phyloP scores from a whole-genome alignment of 2,329 filamentous ascomycete genomes.

The Aspergillus ochraceoroseus region DNA sequence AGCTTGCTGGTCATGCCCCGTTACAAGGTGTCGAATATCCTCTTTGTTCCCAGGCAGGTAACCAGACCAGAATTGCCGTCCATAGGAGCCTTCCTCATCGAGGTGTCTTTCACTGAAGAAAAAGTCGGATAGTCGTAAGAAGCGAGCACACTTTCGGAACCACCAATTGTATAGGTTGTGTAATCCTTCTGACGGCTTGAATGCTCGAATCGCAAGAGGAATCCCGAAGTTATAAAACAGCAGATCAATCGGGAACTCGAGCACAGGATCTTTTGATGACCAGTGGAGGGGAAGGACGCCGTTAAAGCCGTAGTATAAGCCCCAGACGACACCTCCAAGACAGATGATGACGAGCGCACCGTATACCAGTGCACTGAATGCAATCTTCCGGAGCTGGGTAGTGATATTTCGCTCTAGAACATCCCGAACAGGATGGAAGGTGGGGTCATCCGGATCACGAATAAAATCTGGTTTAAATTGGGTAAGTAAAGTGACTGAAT shows the following conservation, averaged over 20 bases:
- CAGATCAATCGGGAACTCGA: conserved; percentile 91
- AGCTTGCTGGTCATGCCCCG: conserved; percentile 29
- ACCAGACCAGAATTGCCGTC: conserved; percentile 56
- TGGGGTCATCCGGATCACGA: conserved; percentile 93
- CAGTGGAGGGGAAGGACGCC: conserved; percentile 85
- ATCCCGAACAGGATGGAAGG: conserved; percentile 94
- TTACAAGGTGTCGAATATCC: conserved; percentile 35
- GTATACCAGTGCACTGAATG: conserved; percentile 93
- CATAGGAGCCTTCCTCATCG: conserved; percentile 73
- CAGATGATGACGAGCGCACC: conserved; percentile 89
- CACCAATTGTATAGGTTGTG: conserved; percentile 91
- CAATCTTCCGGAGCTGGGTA: conserved; percentile 90
- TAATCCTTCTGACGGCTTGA: conserved; percentile 78
- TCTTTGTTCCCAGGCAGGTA: conserved; percentile 37
- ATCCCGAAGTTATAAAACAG: conserved; percentile 97
- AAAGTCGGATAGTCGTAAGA: conserved; percentile 80
- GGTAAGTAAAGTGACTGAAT: conserved; percentile 4
- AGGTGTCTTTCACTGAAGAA: conserved; percentile 76
- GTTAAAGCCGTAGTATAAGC: conserved; percentile 63
- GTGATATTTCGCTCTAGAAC: conserved; percentile 88
- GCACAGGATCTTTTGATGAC: conserved; percentile 82
- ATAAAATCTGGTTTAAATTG: conserved; percentile 78
- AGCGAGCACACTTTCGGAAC: conserved; percentile 80
- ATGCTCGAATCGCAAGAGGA: conserved; percentile 75
- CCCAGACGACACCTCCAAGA: conserved; percentile 92